Base-by-base conservation (phyloP, 2,329 filamentous ascomycete genomes). In the Metarhizium brunneum region DNA sequence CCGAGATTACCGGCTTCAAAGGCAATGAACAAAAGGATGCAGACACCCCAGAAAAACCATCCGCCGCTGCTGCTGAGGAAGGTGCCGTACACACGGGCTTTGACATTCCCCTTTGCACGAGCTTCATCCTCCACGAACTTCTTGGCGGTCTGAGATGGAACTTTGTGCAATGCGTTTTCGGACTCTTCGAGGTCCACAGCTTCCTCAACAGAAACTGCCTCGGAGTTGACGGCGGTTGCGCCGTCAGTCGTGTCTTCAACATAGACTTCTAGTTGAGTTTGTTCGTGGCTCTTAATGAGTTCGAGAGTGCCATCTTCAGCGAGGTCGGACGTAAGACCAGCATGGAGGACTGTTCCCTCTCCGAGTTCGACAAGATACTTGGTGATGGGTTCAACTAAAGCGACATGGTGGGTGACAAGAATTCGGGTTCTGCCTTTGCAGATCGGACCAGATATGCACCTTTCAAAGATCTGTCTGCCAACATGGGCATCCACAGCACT, bases 401-500 rank as follows among this genome's bases (percentile, higher is more conserved):
- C 82, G 20, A 91, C 84, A 62, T 92, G 88, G 64, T 94, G 89
- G 0, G 89, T 94, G 30, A 91, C 89, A 4, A 94, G 73, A 50
- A 94, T 88, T 35, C 88, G 76, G 2, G 90, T 94, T 55, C 90
- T 76, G 0, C 83, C 84, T 25, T 76, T 69, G 58, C 86, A 85
- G 8, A 92, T 76, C 52, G 87, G 81, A 5, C 88, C 88, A 2
- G 81, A 85, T 2, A 92, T 74, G 58, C 86, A 90, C 56, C 88
- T 80, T 60, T 92, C 87, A 61, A 88, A 90, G 51, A 92, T 85
- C 63, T 90, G 86, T 32, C 87, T 81, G 16, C 88, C 89, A 35
- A 91, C 88, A 64, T 92, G 87, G 3, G 88, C 86, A 68, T 95
- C 90, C 8, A 94, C 83, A 10, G 89, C 85, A 65, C 86, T 90